Evolutionary conservation across 441 rosid genomes (phyloP).

Genomic region (Brassica hybrid): DNA sequence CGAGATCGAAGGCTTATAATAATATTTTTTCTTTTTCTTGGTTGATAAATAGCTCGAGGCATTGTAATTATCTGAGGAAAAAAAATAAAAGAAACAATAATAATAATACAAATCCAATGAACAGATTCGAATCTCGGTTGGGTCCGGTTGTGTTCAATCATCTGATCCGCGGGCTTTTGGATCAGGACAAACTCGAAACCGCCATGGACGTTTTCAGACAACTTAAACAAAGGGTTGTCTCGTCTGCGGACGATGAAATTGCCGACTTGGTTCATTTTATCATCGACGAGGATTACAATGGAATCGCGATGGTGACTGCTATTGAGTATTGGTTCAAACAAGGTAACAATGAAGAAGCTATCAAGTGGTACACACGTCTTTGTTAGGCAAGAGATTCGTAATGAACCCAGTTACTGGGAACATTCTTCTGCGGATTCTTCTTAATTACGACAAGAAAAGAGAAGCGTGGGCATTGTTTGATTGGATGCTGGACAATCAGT

Average conservation of each 20-base stretch:
- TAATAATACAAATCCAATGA: too few relatives aligned
- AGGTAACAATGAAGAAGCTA: background rate
- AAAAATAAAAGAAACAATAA: too few relatives aligned
- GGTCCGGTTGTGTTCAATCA: too few relatives aligned
- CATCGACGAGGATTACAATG: background rate
- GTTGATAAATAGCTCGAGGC: background rate
- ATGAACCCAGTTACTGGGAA: too few relatives aligned
- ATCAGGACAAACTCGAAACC: too few relatives aligned
- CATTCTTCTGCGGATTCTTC: too few relatives aligned
- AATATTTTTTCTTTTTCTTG: background rate
- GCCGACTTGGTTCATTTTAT: background rate
- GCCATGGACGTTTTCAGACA: too few relatives aligned
- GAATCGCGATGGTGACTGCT: background rate
- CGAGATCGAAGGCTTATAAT: background rate
- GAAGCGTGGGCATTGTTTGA: too few relatives aligned
- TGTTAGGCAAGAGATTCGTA: background rate
- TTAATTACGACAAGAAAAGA: too few relatives aligned
- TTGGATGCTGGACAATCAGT: too few relatives aligned
- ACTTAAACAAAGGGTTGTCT: background rate
- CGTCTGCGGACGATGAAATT: background rate
- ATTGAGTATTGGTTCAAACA: background rate
- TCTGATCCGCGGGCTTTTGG: background rate
- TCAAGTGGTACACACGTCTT: background rate
- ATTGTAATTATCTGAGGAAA: background rate
- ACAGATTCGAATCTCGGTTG: too few relatives aligned